These are phyloP conservation scores for Boletus smithii DNA, from an alignment of 1,284 basidiomycete genomes.

Conservation along the genomic window DNA sequence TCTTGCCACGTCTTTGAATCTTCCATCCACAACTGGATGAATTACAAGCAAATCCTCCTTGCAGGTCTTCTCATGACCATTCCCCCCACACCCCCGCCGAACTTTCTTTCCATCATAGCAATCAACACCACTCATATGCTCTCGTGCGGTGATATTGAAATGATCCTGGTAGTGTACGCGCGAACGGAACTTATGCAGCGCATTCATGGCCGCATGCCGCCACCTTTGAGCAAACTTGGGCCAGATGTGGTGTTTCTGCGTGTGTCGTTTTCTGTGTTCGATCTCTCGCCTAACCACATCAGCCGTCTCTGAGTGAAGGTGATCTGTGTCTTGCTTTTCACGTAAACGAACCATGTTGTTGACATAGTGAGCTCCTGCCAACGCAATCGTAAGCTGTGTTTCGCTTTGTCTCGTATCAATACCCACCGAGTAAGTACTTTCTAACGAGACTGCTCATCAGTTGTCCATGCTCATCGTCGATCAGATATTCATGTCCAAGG, in stretches of 20 bases:
- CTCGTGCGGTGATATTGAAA: constrained; percentile 56
- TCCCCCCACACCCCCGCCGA: constrained; percentile 35
- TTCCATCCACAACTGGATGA: constrained; percentile 68
- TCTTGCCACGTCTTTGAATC: constrained; percentile 62
- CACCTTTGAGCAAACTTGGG: constrained; percentile 42
- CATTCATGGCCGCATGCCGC: constrained; percentile 46
- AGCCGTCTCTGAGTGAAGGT: constrained; percentile 43
- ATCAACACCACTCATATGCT: constrained; percentile 80
- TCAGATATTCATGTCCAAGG: constrained; percentile 63
- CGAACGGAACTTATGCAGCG: constrained; percentile 48
- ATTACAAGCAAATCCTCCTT: constrained; percentile 62
- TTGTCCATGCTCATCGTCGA: constrained; percentile 84
- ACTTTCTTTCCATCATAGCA: constrained; percentile 59
- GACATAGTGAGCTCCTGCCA: constrained; percentile 62
- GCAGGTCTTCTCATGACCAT: constrained; percentile 29
- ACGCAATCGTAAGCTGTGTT: constrained; percentile 2
- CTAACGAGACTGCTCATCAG: constrained; percentile 81
- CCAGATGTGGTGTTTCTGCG: constrained; percentile 10
- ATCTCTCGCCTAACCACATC: constrained; percentile 44
- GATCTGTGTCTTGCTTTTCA: constrained; percentile 21
- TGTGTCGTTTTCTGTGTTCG: constrained; percentile 26
- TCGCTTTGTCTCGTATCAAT: background rate
- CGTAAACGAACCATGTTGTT: constrained; percentile 52
- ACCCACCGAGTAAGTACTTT: constrained; percentile 79
- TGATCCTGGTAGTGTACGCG: constrained; percentile 57